Evolutionary conservation across 257 asterid species (phyloP).

Genomic region (Solanum gracilifrons): DNA sequence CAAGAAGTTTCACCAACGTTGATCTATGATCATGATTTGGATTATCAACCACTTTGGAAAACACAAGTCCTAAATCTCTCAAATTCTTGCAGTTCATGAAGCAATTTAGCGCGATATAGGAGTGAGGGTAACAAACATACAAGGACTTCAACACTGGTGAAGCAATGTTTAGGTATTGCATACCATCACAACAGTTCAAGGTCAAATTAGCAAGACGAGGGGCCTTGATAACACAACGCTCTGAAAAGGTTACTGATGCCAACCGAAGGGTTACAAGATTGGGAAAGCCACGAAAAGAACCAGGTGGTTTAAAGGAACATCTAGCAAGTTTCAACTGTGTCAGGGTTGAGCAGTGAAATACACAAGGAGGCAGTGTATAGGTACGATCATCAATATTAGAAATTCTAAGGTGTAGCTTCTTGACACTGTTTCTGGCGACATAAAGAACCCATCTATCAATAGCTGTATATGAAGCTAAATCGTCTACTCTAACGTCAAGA

Average conservation of each 20-base stretch:
- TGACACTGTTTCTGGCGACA: background rate
- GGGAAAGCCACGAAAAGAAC: background rate
- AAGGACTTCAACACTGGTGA: background rate
- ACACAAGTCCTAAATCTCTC: background rate
- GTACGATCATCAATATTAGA: background rate
- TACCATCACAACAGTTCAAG: background rate
- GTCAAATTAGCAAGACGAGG: background rate
- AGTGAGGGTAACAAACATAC: background rate
- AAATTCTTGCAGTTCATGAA: background rate
- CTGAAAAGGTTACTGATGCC: background rate
- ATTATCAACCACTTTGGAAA: background rate
- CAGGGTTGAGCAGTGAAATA: background rate
- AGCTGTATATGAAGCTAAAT: background rate
- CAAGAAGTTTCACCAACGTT: background rate
- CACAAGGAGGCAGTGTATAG: background rate
- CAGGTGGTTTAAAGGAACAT: background rate
- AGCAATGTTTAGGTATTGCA: background rate
- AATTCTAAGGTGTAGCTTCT: background rate
- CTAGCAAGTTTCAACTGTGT: background rate
- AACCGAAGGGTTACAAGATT: background rate
- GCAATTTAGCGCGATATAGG: background rate
- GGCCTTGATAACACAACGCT: background rate
- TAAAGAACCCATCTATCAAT: background rate
- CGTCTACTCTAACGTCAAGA: background rate
- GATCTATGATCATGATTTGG: background rate